Base-by-base conservation (phyloP, 2,329 filamentous ascomycete species). In the Aspergillus neotritici region DNA sequence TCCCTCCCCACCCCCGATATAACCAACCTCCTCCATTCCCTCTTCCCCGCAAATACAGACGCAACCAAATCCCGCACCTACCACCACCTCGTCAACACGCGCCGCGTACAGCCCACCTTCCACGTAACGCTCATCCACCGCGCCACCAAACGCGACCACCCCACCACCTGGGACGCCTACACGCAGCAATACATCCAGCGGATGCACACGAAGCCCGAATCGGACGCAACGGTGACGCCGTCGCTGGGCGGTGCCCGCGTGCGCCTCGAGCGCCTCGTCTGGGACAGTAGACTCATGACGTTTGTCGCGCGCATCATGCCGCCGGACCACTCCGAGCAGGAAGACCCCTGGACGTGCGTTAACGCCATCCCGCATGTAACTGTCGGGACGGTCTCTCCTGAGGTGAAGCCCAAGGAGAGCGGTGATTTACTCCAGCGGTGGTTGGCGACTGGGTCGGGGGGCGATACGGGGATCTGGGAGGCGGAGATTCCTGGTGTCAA, bases 51-150 rank as follows among this genome's bases (percentile, higher is more conserved):
- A 15, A 68, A 71, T 5, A 67, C 74, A 5, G 56, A 78, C 0
- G 66, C 80, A 4, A 69, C 78, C 12, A 73, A 71, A 28, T 71
- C 79, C n/a, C 74, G 71, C 15, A 83, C 95, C 59, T 98, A 86
- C 71, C 79, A 77, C 55, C 79, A 87, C 44, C 77, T 98, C 29
- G 79, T 85, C 63, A 76, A 84, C 53, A 77, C 75, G 2, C 77
- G 83, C 14, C 86, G 93, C 42, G 69, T 97, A 5, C 91, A 97
- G 65, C 62, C 76, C n/a, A 76, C 82, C 32, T 98, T 97, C 64
- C 93, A 98, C 63, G 87, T 98, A 45, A 98, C 93, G 0, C 77
- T 98, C 31, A 88, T 96, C 64, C 93, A 98, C 66, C 83, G 84
- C 36, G 81, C 83, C 9, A 73, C 71, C 3, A 71, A 79, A 8